phyloP scores from a whole-genome alignment of 1,139 yeast genomes.

The Pneumocystis sp. region DNA sequence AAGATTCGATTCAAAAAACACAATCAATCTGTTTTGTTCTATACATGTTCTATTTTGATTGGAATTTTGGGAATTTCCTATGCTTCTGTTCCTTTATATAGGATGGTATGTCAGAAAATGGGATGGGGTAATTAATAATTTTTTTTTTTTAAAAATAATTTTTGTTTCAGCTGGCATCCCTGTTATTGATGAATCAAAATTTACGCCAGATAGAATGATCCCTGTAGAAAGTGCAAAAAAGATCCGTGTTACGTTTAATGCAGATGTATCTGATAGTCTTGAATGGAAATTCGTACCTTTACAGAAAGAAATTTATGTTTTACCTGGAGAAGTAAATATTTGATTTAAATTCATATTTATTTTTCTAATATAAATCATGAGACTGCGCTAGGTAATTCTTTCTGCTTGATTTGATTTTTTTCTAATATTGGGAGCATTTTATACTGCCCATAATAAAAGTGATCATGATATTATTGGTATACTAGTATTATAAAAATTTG shows the following conservation, averaged over 20 bases:
- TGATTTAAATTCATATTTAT: background rate
- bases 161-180: conserved; percentile 66
- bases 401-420: background rate
- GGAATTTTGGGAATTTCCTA: conserved; percentile 68
- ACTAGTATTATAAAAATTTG: conserved; percentile 33
- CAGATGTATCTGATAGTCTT: conserved; percentile 77
- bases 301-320: conserved; percentile 80
- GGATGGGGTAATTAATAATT: conserved; percentile 33
- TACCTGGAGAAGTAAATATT: conserved; percentile 61
- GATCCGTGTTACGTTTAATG: conserved; percentile 69
- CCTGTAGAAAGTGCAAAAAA: conserved; percentile 81
- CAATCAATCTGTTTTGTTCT: conserved; percentile 12
- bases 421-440: conserved; percentile 78
- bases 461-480: conserved; percentile 88
- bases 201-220: conserved; percentile 72
- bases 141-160: background rate
- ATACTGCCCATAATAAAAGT: conserved; percentile 75
- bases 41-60: conserved; percentile 34
- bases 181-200: conserved; percentile 62
- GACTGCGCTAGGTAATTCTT: background rate
- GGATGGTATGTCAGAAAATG: conserved; percentile 85
- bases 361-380: background rate
- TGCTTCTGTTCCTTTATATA: conserved; percentile 83
- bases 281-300: conserved; percentile 97
- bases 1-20: background rate